Percentiles rank a stretch among this genome's conserved stretches.
phyloP scores from a whole-genome alignment of 768 basidiomycete species.

The Podaxis mareebaensis region DNA sequence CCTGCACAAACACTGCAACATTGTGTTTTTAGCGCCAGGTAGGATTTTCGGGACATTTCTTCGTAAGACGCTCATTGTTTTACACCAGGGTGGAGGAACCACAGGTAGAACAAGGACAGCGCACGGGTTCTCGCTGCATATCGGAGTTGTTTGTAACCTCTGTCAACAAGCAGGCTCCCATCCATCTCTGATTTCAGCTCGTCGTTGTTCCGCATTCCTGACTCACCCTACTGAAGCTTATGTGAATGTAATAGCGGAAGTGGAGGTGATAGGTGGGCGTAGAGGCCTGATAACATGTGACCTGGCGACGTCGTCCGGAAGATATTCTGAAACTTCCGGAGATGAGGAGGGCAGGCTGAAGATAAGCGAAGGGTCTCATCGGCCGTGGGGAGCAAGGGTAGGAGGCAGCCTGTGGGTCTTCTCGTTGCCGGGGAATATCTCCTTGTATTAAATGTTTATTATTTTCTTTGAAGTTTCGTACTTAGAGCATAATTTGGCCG shows the following conservation, averaged over 20 bases:
- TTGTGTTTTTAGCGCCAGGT: slow-evolving; percentile 43
- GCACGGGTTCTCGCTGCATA: slow-evolving; percentile 24
- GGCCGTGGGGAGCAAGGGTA: no score
- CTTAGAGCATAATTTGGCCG: no score
- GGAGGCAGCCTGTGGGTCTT: no score
- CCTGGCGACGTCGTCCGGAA: no score
- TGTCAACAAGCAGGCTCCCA: slow-evolving; percentile 30
- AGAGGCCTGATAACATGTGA: no score
- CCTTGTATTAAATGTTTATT: no score
- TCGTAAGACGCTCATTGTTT: neutral
- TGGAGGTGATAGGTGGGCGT: no score
- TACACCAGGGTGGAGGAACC: slow-evolving; percentile 22
- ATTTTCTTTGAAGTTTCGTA: no score
- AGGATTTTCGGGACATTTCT: slow-evolving; percentile 21
- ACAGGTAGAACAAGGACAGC: slow-evolving; percentile 20
- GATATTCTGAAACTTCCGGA: no score
- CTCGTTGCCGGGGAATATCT: no score
- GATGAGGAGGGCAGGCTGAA: no score
- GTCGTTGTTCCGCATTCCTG: neutral
- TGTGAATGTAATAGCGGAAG: neutral
- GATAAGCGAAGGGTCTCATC: no score
- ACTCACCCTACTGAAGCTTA: neutral
- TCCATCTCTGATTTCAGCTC: slow-evolving; percentile 26
- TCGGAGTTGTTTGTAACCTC: slow-evolving; percentile 36
- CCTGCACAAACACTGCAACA: slow-evolving; percentile 35